Evolutionary conservation across 805 yeast genomes (phyloP).

Genomic region (Starmerella gropengiesseri): DNA sequence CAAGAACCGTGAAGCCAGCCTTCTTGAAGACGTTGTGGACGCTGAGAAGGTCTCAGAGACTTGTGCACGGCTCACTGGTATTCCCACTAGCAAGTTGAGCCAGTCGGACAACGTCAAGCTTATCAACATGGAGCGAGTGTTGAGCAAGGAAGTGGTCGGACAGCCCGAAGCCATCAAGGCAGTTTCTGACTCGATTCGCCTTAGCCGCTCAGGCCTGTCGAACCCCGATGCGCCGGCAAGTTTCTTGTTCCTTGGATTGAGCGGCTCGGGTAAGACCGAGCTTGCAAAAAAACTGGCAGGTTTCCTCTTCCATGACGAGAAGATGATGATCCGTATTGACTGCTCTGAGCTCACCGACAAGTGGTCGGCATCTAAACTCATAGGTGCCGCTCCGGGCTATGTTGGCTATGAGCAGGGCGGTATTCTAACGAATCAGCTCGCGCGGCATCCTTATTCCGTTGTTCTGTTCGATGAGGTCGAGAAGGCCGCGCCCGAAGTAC

Average conservation of each 20-base stretch:
- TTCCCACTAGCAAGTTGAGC: conserved; percentile 86
- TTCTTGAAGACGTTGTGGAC: conserved; percentile 84
- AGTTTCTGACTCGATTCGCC: conserved; percentile 87
- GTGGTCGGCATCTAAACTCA: conserved; percentile 84
- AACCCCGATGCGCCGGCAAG: conserved; percentile 96
- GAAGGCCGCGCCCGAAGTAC: conserved; percentile 96
- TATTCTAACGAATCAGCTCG: conserved; percentile 79
- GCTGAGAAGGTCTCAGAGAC: conserved; percentile 91
- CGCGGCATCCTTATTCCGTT: conserved; percentile 92
- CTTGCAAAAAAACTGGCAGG: conserved; percentile 95
- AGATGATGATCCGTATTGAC: conserved; percentile 94
- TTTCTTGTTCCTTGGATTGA: conserved; percentile 84
- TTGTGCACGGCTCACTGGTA: conserved; percentile 92
- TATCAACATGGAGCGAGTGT: conserved; percentile 84
- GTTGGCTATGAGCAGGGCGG: conserved; percentile 98
- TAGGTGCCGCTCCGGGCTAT: conserved; percentile 97
- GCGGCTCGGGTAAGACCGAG: conserved; percentile 98
- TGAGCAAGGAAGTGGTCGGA: conserved; percentile 79
- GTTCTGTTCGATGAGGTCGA: conserved; percentile 94
- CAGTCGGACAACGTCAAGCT: conserved; percentile 92
- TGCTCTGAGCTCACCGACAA: conserved; percentile 95
- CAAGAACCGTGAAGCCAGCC: conserved; percentile 48
- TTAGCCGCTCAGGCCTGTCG: conserved; percentile 86
- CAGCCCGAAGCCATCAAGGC: conserved; percentile 94
- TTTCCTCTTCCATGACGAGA: conserved; percentile 89